Conservation (phyloP, 2,329 filamentous ascomycete species). For the Botrytis pseudocinerea region DNA sequence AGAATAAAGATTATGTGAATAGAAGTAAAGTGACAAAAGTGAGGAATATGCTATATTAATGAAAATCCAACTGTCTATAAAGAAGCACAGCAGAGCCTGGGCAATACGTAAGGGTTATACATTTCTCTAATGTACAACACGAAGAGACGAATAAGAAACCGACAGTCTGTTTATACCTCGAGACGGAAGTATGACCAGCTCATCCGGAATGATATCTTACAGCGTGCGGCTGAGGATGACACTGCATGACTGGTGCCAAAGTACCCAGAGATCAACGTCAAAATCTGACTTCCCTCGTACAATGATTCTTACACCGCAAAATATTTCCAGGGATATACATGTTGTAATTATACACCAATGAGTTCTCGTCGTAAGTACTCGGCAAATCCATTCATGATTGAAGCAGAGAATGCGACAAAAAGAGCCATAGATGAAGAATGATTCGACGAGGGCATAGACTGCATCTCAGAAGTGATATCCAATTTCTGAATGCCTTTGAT, state of each 20-base stretch:
- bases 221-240: neutral
- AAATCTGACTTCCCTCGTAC: neutral
- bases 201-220: neutral
- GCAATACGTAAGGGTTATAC: neutral
- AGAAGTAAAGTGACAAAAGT: neutral
- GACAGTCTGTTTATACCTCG: neutral
- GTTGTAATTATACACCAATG: slow-evolving; percentile 16
- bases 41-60: neutral
- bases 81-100: neutral
- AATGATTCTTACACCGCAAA: slow-evolving; percentile 12
- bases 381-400: slow-evolving; percentile 56
- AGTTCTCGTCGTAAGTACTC: slow-evolving; percentile 50
- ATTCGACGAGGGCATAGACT: slow-evolving; percentile 49
- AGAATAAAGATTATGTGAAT: neutral
- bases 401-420: slow-evolving; percentile 60
- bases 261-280: neutral
- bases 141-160: neutral
- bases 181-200: neutral
- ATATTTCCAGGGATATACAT: neutral
- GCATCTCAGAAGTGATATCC: slow-evolving; percentile 54
- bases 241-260: neutral
- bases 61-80: neutral
- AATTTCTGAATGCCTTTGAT: slow-evolving; percentile 52
- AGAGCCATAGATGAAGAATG: slow-evolving; percentile 56
- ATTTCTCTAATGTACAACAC: neutral